Evolutionary conservation across 75 land plant genomes (phyloP), one percentile per base, ranked within the genome.

Genomic region (Cunninghamia lanceolata): DNA sequence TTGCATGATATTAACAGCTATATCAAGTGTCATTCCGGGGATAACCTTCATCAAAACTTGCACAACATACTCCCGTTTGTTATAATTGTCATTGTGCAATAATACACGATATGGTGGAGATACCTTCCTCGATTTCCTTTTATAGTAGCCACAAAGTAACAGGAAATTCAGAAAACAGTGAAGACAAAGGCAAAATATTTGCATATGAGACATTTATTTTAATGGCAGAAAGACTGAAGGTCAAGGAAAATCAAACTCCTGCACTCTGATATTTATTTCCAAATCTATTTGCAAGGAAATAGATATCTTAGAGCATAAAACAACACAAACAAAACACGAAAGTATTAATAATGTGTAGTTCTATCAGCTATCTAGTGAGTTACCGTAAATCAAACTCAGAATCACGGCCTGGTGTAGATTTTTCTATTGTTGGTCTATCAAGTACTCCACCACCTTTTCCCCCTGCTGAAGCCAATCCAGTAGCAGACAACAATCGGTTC

Each of bases 1-100:
- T 88, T 94, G 94, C 98, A 96, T 96, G n/a, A 96, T 93, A 78
- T 96, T 96, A 39, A 96, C 97, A 36, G 98, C 98, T 70, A 83
- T 93, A 86, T 96, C 98, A 7, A 96, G 90, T 0, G 97, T 93
- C 98, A 96, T 96, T 42, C 95, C 98, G 0, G 98, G 98, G 15
- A 96, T 96, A 59, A 94, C 97, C 88, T 95, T 95, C 99, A 96
- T 96, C 85, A 96, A 86, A 2, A 96, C 99, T 90, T 95, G 99
- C 38, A 96, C 99, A 43, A 96, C 97, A 79, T 96, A 96, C 85
- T 96, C 99, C 32, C 97, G 89, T 88, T 89, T 95, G 87, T 96
- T 96, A 89, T 63, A 92, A 86, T 95, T 91, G 88, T 96, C 99
- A 79, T 96, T 96, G 88, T 96, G 99, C 86, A 96, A 89, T 78